A percentile compares a stretch with the other conserved stretches of the same genome.
phyloP scores from a whole-genome alignment of 768 basidiomycete genomes.

The Boletus coccyginus region DNA sequence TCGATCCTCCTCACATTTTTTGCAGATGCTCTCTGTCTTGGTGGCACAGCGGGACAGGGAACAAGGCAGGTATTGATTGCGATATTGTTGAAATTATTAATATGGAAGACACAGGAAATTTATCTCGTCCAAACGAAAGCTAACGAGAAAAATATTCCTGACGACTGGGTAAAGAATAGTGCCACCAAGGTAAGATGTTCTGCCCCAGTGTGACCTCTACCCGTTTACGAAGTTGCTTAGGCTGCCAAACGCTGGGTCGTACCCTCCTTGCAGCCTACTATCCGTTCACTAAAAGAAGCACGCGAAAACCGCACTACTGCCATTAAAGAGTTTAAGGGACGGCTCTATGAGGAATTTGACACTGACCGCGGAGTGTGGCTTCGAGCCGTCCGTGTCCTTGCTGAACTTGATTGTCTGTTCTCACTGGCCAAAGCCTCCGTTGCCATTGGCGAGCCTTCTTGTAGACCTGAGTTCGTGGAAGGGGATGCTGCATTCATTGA shows the following conservation, averaged over 20 bases:
- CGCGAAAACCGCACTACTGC: slow-evolving; percentile 80
- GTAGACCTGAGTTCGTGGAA: slow-evolving; percentile 85
- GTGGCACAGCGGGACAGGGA: slow-evolving; percentile 81
- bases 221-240: slow-evolving; percentile 35
- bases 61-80: slow-evolving; percentile 51
- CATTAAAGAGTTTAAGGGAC: slow-evolving; percentile 80
- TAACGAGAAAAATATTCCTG: slow-evolving; percentile 62
- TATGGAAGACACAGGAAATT: slow-evolving; percentile 62
- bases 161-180: slow-evolving; percentile 77
- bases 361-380: slow-evolving; percentile 78
- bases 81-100: not conserved
- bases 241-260: slow-evolving; percentile 75
- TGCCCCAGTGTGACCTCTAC: not conserved
- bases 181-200: slow-evolving; percentile 66
- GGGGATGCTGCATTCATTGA: slow-evolving; percentile 77
- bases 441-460: slow-evolving; percentile 93
- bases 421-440: slow-evolving; percentile 85
- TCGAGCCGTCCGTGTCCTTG: slow-evolving; percentile 77
- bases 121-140: slow-evolving; percentile 79
- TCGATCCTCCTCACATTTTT: slow-evolving; percentile 16
- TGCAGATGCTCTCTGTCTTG: slow-evolving; percentile 50
- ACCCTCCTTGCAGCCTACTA: slow-evolving; percentile 62
- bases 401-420: slow-evolving; percentile 96
- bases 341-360: slow-evolving; percentile 80
- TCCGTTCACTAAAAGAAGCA: slow-evolving; percentile 89